phyloP scores from a whole-genome alignment of 495 filamentous ascomycete species.

The Tetracladium marchalianum region DNA sequence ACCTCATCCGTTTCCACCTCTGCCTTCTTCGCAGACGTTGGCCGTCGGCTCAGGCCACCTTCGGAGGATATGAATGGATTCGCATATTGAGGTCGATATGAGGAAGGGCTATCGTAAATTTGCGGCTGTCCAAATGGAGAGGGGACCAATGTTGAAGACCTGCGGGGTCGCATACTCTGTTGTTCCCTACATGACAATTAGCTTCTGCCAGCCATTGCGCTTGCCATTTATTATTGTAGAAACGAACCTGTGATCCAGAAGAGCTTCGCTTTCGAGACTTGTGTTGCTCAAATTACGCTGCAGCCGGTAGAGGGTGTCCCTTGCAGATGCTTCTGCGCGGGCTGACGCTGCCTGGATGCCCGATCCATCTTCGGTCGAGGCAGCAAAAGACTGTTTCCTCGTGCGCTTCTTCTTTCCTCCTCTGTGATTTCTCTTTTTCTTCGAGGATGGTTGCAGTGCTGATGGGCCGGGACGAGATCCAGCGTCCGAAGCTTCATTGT shows the following conservation, averaged over 20 bases:
- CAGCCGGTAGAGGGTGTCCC: conserved; percentile 46
- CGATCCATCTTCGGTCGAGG: conserved; percentile 34
- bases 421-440: conserved; percentile 37
- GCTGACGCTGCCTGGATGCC: conserved; percentile 22
- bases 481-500: too few species aligned
- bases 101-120: conserved; percentile 20
- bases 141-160: conserved; percentile 38
- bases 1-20: conserved; percentile 30
- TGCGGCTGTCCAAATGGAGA: conserved; percentile 22
- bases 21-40: conserved; percentile 19
- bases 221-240: not conserved
- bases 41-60: conserved; percentile 4
- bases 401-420: conserved; percentile 49
- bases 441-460: conserved; percentile 10
- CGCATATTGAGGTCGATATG: conserved; percentile 24
- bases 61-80: conserved; percentile 24
- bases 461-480: not conserved
- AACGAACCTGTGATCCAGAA: conserved; percentile 71
- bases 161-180: conserved; percentile 56
- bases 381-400: conserved; percentile 55
- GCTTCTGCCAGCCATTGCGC: not conserved
- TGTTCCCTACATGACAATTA: conserved; percentile 45
- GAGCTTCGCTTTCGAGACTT: conserved; percentile 70
- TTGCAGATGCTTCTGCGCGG: conserved; percentile 21
- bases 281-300: conserved; percentile 58